These are phyloP conservation scores for Russula sp. DNA, from an alignment of 768 basidiomycete species.

Conservation along the genomic window DNA sequence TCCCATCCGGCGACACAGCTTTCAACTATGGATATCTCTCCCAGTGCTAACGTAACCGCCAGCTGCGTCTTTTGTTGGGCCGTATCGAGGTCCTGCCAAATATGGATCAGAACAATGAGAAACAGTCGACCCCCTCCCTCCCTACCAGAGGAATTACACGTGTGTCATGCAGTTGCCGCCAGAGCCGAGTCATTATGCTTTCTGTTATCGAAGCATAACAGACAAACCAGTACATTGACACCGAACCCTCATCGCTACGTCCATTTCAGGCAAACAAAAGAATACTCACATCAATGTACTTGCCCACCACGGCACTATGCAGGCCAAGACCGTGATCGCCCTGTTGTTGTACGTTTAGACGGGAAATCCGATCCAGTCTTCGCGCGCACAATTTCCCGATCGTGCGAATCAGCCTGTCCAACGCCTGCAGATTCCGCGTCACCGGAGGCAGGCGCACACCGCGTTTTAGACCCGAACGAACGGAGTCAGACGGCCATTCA, in stretches of 20 bases:
- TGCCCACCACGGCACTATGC: conserved; percentile 15
- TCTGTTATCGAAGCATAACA: conserved; percentile 4
- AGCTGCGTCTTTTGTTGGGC: conserved; percentile 8
- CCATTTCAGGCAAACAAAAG: conserved; percentile 15
- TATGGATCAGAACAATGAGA: conserved; percentile 18
- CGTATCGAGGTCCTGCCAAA: conserved; percentile 16
- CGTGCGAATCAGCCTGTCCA: conserved; percentile 13
- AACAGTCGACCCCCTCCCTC: neutral
- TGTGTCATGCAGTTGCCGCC: conserved; percentile 3
- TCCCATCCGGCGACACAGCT: conserved; percentile 18
- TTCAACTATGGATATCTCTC: conserved; percentile 19
- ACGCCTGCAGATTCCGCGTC: conserved; percentile 14
- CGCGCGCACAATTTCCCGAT: conserved; percentile 15
- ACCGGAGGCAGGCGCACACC: conserved; percentile 12
- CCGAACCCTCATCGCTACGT: conserved; percentile 6
- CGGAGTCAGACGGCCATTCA: conserved; percentile 1
- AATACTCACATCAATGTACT: conserved; percentile 20
- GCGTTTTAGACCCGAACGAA: conserved; percentile 10
- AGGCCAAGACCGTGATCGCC: conserved; percentile 5
- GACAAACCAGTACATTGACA: neutral
- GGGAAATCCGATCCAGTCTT: conserved; percentile 18
- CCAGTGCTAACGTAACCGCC: conserved; percentile 19
- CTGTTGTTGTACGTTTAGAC: conserved; percentile 5
- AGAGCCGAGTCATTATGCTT: neutral
- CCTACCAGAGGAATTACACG: neutral